phyloP scores from a whole-genome alignment of 441 rosid genomes.

The Gossypium lobatum region DNA sequence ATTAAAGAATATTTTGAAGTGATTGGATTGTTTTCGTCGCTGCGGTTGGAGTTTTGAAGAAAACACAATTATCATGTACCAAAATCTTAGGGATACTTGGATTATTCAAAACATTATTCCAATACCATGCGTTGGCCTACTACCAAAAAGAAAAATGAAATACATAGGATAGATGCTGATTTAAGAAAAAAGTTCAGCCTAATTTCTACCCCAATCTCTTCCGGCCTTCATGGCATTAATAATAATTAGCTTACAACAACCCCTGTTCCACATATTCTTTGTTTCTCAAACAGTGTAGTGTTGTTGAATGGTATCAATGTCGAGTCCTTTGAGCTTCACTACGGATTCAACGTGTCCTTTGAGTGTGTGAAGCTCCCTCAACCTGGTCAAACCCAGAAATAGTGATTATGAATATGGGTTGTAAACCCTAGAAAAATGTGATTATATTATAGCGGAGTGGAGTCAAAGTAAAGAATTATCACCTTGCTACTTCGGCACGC shows the following conservation, averaged over 20 bases:
- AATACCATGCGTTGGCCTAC: not conserved
- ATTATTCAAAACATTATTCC: conserved; percentile 2
- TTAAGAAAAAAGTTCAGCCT: not conserved
- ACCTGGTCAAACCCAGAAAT: conserved; percentile 27
- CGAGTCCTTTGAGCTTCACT: conserved; percentile 67
- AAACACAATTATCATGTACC: no score
- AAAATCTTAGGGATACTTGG: not conserved
- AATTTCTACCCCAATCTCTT: not conserved
- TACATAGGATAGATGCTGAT: not conserved
- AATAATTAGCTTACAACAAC: not conserved
- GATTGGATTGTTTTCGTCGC: no score
- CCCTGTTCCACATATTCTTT: no score
- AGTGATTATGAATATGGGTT: not conserved
- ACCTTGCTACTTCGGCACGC: conserved; percentile 70
- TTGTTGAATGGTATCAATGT: conserved; percentile 61
- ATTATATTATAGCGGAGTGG: no score
- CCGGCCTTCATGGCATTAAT: conserved; percentile 3
- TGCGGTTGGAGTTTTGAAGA: no score
- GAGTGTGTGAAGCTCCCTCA: conserved; percentile 63
- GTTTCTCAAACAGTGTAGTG: conserved; percentile 51
- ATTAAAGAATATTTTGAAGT: no score
- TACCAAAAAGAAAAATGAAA: not conserved
- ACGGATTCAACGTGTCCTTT: conserved; percentile 76
- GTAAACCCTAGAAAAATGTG: no score
- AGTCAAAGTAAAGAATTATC: not conserved